Evolutionary conservation across 768 basidiomycete genomes (phyloP), one percentile per base, ranked within the genome.

Genomic region (Pisolithus albus): DNA sequence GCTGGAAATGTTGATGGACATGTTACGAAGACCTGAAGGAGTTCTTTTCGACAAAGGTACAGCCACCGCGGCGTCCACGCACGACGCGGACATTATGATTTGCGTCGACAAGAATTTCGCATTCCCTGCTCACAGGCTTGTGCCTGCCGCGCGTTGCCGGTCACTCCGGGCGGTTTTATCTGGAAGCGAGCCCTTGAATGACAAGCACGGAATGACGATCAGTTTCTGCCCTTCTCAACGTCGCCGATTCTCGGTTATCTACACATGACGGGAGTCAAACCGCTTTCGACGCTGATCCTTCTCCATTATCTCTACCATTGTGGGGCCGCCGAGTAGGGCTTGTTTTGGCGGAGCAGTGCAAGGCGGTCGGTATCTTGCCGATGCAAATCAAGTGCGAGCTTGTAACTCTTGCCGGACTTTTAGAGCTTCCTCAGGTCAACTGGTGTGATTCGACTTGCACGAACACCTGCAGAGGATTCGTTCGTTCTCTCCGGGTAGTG

Each of bases 251-350:
- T 36, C 9, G 36, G 36, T 1, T 37, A 28, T 7, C 52, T 68
- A 11, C 62, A 63, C 16, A 59, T 95, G 41, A 61, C 71, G 0
- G 81, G 81, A 2, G 81, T 80, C 54, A 78, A 82, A 42, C 75
- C 85, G 0, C 69, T 94, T 7, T 71, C 90, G 0, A 66, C 86
- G 15, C 77, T 96, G 15, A 75, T 95, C 19, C 71, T 97, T n/a
- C 65, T 96, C 18, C 77, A 83, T 21, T 97, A 92, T 61, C 67
- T 97, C n/a, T 97, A 97, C 67, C 90, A 0, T 65, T 93, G 13
- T 94, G 92, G 90, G 93, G 97, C 63, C 73, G 75, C 11, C 80
- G 92, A 16, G 74, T 89, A 10, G 74, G 70, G 5, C 56, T 69
- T 0, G 64, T 69, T 1, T 66, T 86, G 2, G 71, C 74, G 24